These are phyloP conservation scores for Oidiodendron maius DNA, from an alignment of 495 filamentous ascomycete genomes.

Conservation along the genomic window DNA sequence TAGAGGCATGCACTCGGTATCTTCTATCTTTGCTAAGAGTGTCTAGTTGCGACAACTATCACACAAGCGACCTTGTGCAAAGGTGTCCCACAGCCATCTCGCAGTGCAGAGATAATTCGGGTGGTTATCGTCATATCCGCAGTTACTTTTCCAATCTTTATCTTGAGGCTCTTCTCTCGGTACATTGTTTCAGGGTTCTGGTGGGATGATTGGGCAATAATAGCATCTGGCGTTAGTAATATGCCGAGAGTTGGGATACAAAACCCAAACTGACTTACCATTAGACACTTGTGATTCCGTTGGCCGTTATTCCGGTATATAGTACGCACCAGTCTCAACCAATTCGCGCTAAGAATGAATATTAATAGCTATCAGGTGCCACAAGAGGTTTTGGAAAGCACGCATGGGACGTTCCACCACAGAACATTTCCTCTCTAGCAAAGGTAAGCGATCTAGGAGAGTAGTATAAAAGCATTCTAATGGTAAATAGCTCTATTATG, in stretches of 20 bases:
- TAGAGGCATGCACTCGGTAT: no score
- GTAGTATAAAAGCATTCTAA: background rate
- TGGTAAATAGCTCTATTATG: conserved; percentile 20
- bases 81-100: background rate
- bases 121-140: background rate
- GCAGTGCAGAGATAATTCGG: background rate
- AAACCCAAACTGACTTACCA: background rate
- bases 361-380: background rate
- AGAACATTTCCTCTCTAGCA: background rate
- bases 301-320: background rate
- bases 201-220: no score
- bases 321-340: background rate
- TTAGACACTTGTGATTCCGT: conserved; percentile 10
- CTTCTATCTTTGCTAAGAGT: no score
- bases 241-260: background rate
- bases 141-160: conserved; percentile 5
- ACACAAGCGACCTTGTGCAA: background rate
- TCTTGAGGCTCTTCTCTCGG: conserved; percentile 8
- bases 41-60: background rate
- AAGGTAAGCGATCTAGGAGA: background rate
- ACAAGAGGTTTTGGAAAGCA: conserved; percentile 13
- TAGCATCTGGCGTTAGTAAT: conserved; percentile 9
- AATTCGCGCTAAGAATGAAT: background rate
- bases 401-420: conserved; percentile 12
- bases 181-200: conserved; percentile 7